Percentiles rank a stretch among this genome's conserved stretches.
These are phyloP conservation scores for Aspergillus calidoustus DNA, from an alignment of 2,329 filamentous ascomycete species.

Conservation along the genomic window DNA sequence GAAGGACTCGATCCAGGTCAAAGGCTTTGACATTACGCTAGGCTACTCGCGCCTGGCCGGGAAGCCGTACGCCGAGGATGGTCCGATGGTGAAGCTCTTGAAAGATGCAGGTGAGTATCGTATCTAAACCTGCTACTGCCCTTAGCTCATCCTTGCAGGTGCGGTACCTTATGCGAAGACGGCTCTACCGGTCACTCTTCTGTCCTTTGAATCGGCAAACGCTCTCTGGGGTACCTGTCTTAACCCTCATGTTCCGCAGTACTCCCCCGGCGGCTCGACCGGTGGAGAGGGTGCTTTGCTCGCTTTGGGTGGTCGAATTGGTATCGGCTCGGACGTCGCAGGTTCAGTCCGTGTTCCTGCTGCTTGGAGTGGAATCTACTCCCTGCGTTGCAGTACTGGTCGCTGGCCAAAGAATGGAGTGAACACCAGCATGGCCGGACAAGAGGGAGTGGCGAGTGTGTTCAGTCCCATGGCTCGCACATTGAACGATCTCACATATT, in stretches of 20 bases:
- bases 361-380: conserved; percentile 88
- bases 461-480: conserved; percentile 93
- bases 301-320: conserved; percentile 80
- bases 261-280: conserved; percentile 87
- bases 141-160: conserved; percentile 46
- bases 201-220: conserved; percentile 82
- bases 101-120: conserved; percentile 70
- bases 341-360: conserved; percentile 86
- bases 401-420: conserved; percentile 87
- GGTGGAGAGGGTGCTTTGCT: conserved; percentile 83
- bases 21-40: conserved; percentile 80
- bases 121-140: background rate
- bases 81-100: conserved; percentile 72
- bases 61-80: conserved; percentile 70
- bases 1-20: conserved; percentile 78
- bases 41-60: conserved; percentile 76
- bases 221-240: conserved; percentile 80
- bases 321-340: conserved; percentile 88
- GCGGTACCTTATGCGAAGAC: conserved; percentile 94
- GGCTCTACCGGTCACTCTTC: conserved; percentile 81
- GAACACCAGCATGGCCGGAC: conserved; percentile 86
- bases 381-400: conserved; percentile 82
- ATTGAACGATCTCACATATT: conserved; percentile 80
- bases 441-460: conserved; percentile 86
- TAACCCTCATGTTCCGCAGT: conserved; percentile 82